Evolutionary conservation across 805 yeast genomes (phyloP).

Genomic region (Monosporozyma aerobia): DNA sequence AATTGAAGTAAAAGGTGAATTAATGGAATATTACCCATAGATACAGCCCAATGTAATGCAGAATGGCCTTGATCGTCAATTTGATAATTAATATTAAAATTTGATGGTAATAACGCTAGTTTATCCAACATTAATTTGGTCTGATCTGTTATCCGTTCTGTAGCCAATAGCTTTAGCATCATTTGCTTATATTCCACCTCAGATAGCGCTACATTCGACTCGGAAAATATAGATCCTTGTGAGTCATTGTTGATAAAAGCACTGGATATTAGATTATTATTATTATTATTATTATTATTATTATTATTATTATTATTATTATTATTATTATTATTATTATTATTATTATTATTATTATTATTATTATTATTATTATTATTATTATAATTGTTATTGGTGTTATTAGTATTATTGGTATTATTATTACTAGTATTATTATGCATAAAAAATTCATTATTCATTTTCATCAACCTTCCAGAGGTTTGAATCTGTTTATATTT

Average conservation of each 20-base stretch:
- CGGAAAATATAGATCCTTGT: neutral
- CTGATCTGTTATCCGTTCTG: conserved; percentile 24
- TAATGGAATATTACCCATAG: conserved; percentile 59
- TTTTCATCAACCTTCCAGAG: neutral
- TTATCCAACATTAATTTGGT: conserved; percentile 26
- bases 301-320: neutral
- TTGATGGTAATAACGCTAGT: conserved; percentile 48
- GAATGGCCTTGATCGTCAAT: conserved; percentile 79
- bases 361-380: neutral
- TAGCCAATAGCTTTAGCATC: conserved; percentile 26
- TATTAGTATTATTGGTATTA: conserved; percentile 1
- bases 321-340: conserved; percentile 1
- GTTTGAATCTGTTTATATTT: neutral
- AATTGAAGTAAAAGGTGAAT: conserved; percentile 44
- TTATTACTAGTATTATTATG: neutral
- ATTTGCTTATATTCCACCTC: conserved; percentile 24
- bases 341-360: neutral
- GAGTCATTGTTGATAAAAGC: no score
- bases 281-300: neutral
- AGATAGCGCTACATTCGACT: neutral
- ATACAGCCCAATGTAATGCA: conserved; percentile 78
- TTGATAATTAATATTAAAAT: conserved; percentile 55
- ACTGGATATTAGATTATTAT: neutral
- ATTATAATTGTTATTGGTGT: neutral
- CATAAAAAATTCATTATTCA: neutral